Base-by-base conservation (phyloP, 257 asterid genomes). In the Thymus mandschuricus region DNA sequence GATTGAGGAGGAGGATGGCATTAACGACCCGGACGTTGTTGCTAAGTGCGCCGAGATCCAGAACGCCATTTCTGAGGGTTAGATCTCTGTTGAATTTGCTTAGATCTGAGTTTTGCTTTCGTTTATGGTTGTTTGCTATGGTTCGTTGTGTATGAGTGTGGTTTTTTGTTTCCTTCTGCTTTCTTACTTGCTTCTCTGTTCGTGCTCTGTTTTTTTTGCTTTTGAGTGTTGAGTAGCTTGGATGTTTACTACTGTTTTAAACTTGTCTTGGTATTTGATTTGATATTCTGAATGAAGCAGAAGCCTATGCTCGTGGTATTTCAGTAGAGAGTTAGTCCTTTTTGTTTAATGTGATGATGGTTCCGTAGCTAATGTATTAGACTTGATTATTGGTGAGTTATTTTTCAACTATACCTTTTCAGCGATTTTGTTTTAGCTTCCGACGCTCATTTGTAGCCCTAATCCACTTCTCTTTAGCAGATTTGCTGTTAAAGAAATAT, bases 1-100 rank as follows among this genome's bases (percentile, higher is more conserved):
- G 87, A 86, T 92, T 43, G 98, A 92, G 74, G 97, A 88, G 71
- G 98, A 92, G 86, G 98, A 92, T 49, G 97, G 95, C 27, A 74
- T 85, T 49, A 79, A 78, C 52, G 98, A 89, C 62, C 87, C 80
- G 3, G 72, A 68, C 83, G 96, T 88, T 27, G 92, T 92, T 8
- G 88, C 29, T 3, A 89, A 85, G 89, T 92, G 98, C 79, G 96
- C 98, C 70, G 96, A 89, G 66, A 89, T 89, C 76, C 98, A 92
- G 74, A 82, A 3, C 71, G 98, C 98, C 59, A 88, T 88, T 50
- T 89, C 98, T 5, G 96, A 92, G 77, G 98, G 98, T 92, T 12
- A 86, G 83, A 76, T 81, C 82, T 80, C 73, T 60, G 0, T 70
- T 3, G 6, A 51, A 67, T 60, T 58, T 2, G 34, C 2, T 21